Evolutionary conservation across 164 flowering plant genomes (phyloP).

Genomic region (Hamamelis virginiana): DNA sequence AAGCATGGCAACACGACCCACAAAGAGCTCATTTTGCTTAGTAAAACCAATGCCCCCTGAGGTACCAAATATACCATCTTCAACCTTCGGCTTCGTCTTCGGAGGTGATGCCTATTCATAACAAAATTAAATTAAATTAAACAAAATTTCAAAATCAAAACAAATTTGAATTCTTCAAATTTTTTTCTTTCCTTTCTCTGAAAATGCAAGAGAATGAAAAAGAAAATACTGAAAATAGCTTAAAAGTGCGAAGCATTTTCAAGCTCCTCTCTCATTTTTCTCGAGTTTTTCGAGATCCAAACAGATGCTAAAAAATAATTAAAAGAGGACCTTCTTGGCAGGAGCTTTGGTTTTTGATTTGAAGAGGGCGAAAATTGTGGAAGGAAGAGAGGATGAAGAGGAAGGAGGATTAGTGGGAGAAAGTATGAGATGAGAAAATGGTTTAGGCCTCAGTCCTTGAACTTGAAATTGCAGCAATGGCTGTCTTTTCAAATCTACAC

Average conservation of each 20-base stretch:
- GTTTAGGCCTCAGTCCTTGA: conserved; percentile 40
- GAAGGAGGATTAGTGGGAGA: conserved; percentile 27
- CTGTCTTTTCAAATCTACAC: conserved; percentile 30
- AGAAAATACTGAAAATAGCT: too few relatives aligned
- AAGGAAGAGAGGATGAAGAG: conserved; percentile 25
- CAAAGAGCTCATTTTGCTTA: conserved; percentile 92
- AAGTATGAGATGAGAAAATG: conserved; percentile 44
- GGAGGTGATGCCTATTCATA: not conserved
- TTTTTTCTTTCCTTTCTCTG: too few relatives aligned
- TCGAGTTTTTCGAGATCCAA: too few relatives aligned
- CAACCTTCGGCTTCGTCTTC: conserved; percentile 60
- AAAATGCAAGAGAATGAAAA: too few relatives aligned
- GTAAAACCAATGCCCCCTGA: conserved; percentile 98
- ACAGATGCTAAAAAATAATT: too few relatives aligned
- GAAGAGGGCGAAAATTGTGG: conserved; percentile 65
- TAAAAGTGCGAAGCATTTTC: too few relatives aligned
- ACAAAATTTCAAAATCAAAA: not conserved
- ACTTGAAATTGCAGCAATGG: conserved; percentile 36
- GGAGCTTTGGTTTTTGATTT: conserved; percentile 84
- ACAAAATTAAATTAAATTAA: not conserved
- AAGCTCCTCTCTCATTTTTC: too few relatives aligned
- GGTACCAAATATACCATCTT: conserved; percentile 94
- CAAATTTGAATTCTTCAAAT: not conserved
- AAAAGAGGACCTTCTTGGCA: conserved; percentile 47
- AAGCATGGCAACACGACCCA: conserved; percentile 98